Base-by-base conservation (phyloP, 257 asterid species). In the Salvia hispanica region DNA sequence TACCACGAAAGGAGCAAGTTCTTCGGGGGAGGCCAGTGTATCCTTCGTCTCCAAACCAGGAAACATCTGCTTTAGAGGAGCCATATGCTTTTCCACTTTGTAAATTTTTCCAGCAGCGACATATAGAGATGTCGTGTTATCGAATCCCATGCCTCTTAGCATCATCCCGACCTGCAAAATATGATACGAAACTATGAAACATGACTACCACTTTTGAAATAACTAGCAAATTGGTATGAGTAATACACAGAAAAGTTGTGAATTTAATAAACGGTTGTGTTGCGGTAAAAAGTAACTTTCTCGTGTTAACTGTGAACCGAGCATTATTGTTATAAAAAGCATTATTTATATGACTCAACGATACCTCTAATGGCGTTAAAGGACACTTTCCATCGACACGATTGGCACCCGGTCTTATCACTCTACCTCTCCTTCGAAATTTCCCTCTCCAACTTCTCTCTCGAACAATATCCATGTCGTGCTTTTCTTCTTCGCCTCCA, bases 391-490 rank as follows among this genome's bases (percentile, higher is more conserved):
- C 99, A 70, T 94, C 97, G 44, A 92, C 73, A 71, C 99, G 88
- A 75, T 84, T 94, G 54, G 93, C 97, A 5, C 99, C 99, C 0
- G 97, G 99, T 71, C 92, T 84, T 59, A 94, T 94, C 64, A 94
- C 79, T 80, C 97, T 79, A 62, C 99, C 99, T 77, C 95, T 84
- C 68, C 89, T 85, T 36, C 95, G 91, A 54, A 94, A 91, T 69
- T 94, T 94, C 60, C 99, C 99, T 71, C 97, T 85, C 99, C 99
- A 93, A 80, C 99, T 93, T 82, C 99, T 78, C 80, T 93, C 99
- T 31, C 99, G 94, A 50, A 95, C 97, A 74, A 85, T 73, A 81
- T 94, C 97, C 99, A 94, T 94, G 73, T 91, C 97, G 53, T 33
- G 92, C 73, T 84, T 88, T 75, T 94, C 99, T 83, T 91, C 95